These are phyloP conservation scores for Aureococcus anophagefferens DNA, from an alignment of 108 stramenopile species.

Conservation along the genomic window DNA sequence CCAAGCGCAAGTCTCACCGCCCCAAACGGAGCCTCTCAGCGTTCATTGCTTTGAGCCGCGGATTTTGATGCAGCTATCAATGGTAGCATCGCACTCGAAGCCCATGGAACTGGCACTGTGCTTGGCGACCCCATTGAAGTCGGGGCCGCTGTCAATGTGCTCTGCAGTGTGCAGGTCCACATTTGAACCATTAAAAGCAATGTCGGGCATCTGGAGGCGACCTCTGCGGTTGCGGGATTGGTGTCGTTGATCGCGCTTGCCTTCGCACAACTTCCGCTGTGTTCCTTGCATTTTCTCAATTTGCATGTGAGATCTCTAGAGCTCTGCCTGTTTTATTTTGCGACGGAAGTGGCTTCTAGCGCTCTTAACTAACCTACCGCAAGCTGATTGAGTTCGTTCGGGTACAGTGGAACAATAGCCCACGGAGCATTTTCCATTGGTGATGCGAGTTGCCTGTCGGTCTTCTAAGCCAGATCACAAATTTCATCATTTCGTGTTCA, in stretches of 20 bases:
- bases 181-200: not conserved
- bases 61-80: no score
- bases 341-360: no score
- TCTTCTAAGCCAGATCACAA: not conserved
- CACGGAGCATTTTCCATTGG: not conserved
- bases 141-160: not conserved
- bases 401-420: not conserved
- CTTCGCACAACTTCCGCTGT: no score
- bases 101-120: constrained; percentile 42
- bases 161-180: not conserved
- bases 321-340: no score
- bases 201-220: not conserved
- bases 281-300: no score
- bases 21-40: constrained; percentile 36
- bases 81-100: constrained; percentile 22
- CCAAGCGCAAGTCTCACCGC: constrained; percentile 37
- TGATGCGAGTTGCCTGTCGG: not conserved
- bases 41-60: no score
- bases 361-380: no score
- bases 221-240: not conserved
- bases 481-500: no score
- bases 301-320: no score
- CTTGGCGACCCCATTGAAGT: constrained; percentile 40
- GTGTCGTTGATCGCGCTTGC: no score
- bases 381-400: not conserved